Percentiles rank a stretch among this genome's conserved stretches.
These are phyloP conservation scores for Cladochytrium tenue DNA, from an alignment of 371 early-diverging fungal genomes.

Conservation along the genomic window DNA sequence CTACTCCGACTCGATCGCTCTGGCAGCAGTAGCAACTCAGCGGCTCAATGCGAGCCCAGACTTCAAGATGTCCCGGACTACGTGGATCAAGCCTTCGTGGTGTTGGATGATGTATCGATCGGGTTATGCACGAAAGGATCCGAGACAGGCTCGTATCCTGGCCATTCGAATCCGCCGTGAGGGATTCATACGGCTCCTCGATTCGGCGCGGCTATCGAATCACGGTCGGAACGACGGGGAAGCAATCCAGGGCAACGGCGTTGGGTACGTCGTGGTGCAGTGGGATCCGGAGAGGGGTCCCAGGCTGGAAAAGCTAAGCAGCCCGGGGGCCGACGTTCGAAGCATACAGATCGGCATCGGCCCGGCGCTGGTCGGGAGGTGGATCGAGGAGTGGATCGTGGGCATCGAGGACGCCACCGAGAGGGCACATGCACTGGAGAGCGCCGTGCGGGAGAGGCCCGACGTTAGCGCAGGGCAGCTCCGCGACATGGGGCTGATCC, in stretches of 20 bases:
- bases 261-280: constrained; percentile 31
- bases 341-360: constrained; percentile 44
- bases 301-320: constrained; percentile 8
- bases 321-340: constrained; percentile 24
- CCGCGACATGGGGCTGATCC: neutral
- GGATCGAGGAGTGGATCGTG: constrained; percentile 30
- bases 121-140: constrained; percentile 36
- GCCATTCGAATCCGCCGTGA: constrained; percentile 33
- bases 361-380: constrained; percentile 19
- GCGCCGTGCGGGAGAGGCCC: neutral
- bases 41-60: constrained; percentile 9
- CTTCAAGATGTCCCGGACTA: constrained; percentile 41
- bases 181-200: constrained; percentile 33
- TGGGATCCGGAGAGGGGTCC: constrained; percentile 52
- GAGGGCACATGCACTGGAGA: neutral
- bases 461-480: neutral
- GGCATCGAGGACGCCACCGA: constrained; percentile 43
- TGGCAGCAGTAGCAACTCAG: constrained; percentile 25
- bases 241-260: constrained; percentile 4
- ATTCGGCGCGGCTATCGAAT: constrained; percentile 20
- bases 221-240: constrained; percentile 13
- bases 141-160: constrained; percentile 38
- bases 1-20: constrained; percentile 33
- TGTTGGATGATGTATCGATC: constrained; percentile 52
- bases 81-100: constrained; percentile 54